Percentiles rank a stretch among this genome's conserved stretches.
phyloP scores from a whole-genome alignment of 2,329 filamentous ascomycete genomes.

The Diplodia scrobiculata region DNA sequence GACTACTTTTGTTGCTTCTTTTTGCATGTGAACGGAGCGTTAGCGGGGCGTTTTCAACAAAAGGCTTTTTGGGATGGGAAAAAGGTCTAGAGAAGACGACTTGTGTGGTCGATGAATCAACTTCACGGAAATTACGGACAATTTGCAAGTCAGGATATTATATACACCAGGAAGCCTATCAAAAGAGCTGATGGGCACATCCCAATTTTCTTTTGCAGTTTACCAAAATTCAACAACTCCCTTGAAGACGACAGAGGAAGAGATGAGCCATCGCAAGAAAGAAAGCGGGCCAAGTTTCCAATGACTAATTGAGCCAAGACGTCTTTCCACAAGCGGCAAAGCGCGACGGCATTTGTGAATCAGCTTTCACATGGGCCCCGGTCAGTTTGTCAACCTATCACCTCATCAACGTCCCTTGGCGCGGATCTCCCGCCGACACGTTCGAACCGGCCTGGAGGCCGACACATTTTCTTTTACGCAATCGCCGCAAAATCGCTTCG shows the following conservation, averaged over 20 bases:
- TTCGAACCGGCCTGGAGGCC: background rate
- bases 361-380: conserved; percentile 6
- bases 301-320: background rate
- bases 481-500: conserved; percentile 11
- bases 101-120: conserved; percentile 21
- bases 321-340: background rate
- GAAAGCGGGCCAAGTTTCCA: background rate
- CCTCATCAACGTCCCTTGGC: conserved; percentile 21
- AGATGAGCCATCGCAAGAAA: no score
- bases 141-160: background rate
- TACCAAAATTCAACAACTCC: background rate
- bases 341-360: background rate
- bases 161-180: background rate
- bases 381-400: conserved; percentile 14
- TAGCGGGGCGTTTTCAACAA: conserved; percentile 15
- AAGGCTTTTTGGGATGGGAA: conserved; percentile 1
- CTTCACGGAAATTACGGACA: conserved; percentile 8
- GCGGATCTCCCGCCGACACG: conserved; percentile 20
- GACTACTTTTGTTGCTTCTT: conserved; percentile 7
- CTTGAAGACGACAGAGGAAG: no score
- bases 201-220: background rate
- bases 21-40: conserved; percentile 15
- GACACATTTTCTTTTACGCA: conserved; percentile 19
- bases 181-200: background rate
- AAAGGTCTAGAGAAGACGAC: conserved; percentile 11